Evolutionary conservation across 1,139 yeast genomes (phyloP).

Genomic region (Hanseniaspora gamundiae): DNA sequence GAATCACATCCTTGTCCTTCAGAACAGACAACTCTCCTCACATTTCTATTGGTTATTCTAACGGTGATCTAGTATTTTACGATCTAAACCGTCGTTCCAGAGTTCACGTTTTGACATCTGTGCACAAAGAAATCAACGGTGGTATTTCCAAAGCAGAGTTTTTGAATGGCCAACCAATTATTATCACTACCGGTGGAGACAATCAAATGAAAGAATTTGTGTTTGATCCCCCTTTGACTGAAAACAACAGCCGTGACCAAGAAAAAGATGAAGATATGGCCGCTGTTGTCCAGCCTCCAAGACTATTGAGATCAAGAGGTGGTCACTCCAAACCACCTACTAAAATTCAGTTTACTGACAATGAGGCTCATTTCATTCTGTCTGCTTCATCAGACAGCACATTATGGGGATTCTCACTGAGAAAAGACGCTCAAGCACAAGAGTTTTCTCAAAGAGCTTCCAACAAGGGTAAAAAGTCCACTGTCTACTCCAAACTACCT

Average conservation of each 20-base stretch:
- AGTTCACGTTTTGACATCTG: constrained; percentile 60
- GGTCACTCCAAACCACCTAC: constrained; percentile 94
- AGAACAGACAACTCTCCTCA: constrained; percentile 85
- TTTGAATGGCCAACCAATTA: constrained; percentile 83
- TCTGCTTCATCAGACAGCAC: constrained; percentile 84
- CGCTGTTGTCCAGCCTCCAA: constrained; percentile 70
- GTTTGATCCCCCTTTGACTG: constrained; percentile 78
- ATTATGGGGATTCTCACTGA: constrained; percentile 80
- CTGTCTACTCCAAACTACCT: constrained; percentile 50
- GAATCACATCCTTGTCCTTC: constrained; percentile 66
- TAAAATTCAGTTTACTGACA: constrained; percentile 63
- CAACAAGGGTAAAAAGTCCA: constrained; percentile 31
- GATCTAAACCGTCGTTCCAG: constrained; percentile 64
- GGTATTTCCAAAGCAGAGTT: constrained; percentile 72
- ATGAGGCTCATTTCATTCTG: constrained; percentile 68
- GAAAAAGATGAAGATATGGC: constrained; percentile 17
- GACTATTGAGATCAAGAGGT: constrained; percentile 85
- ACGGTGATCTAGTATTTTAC: constrained; percentile 78
- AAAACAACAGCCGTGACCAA: constrained; percentile 33
- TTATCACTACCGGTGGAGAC: constrained; percentile 89
- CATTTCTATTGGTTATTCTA: constrained; percentile 63
- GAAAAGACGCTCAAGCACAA: constrained; percentile 95
- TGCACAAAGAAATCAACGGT: constrained; percentile 65
- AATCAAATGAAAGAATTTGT: constrained; percentile 82
- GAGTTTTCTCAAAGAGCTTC: constrained; percentile 75